phyloP scores from a whole-genome alignment of 2,329 filamentous ascomycete genomes.

The Colletotrichum horii region DNA sequence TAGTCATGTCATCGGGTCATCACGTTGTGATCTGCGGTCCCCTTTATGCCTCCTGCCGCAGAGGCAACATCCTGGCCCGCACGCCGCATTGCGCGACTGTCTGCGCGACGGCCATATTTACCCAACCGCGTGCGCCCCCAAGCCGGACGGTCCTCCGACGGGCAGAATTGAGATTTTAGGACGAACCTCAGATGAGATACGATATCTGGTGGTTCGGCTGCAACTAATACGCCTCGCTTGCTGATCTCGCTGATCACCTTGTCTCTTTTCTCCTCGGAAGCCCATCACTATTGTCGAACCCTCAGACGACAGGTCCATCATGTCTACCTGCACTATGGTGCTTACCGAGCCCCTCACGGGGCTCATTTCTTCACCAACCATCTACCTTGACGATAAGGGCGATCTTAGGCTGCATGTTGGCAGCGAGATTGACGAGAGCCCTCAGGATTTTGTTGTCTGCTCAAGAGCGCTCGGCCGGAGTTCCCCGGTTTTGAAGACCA shows the following conservation, averaged over 20 bases:
- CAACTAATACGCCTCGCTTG: neutral
- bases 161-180: neutral
- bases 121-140: neutral
- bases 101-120: neutral
- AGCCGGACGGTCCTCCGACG: neutral
- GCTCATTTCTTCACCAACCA: neutral
- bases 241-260: neutral
- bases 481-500: conserved; percentile 26
- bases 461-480: conserved; percentile 26
- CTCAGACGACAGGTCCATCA: neutral
- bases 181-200: conserved; percentile 1
- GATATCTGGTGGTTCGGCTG: neutral
- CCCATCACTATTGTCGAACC: neutral
- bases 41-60: conserved; percentile 11
- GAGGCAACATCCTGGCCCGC: neutral
- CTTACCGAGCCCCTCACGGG: conserved; percentile 3
- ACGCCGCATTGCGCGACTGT: neutral
- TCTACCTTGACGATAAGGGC: conserved; percentile 6
- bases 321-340: conserved; percentile 2
- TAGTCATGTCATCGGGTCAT: conserved; percentile 17
- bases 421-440: neutral
- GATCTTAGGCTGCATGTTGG: conserved; percentile 9
- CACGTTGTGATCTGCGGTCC: conserved; percentile 14
- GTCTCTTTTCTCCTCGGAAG: neutral
- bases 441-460: conserved; percentile 26